Evolutionary conservation across 768 basidiomycete genomes (phyloP).

Genomic region (Gloeostereum incarnatum): DNA sequence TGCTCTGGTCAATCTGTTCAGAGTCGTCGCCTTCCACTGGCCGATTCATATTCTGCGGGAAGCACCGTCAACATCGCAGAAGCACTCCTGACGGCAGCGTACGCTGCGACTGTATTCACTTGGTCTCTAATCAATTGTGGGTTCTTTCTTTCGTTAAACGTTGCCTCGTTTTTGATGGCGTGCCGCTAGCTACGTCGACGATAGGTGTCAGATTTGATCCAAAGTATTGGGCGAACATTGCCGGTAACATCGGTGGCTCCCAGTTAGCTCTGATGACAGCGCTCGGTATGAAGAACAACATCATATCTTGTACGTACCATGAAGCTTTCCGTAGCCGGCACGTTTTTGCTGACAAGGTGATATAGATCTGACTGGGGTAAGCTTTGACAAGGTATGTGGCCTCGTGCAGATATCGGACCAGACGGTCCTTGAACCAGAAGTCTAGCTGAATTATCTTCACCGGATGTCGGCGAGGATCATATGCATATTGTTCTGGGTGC

Average conservation of each 20-base stretch:
- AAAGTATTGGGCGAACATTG: conserved; percentile 18
- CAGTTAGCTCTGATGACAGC: conserved; percentile 34
- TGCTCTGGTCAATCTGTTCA: conserved; percentile 16
- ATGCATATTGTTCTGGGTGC: conserved; percentile 27
- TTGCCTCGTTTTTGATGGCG: background rate
- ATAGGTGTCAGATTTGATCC: conserved; percentile 8
- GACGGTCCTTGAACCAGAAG: background rate
- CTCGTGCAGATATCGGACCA: too few relatives aligned
- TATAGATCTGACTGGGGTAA: conserved; percentile 28
- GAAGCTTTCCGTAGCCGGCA: too few relatives aligned
- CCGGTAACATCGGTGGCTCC: conserved; percentile 19
- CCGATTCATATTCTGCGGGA: conserved; percentile 15
- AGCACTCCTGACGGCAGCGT: conserved; percentile 15
- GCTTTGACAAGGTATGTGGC: conserved; percentile 14
- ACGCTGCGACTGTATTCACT: conserved; percentile 17
- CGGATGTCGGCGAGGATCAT: conserved; percentile 29
- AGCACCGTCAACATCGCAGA: conserved; percentile 21
- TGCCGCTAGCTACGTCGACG: conserved; percentile 11
- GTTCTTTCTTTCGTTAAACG: background rate
- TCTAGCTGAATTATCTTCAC: conserved; percentile 23
- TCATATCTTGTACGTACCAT: conserved; percentile 24
- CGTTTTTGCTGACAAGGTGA: background rate
- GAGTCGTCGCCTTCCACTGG: conserved; percentile 18
- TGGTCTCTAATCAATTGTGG: conserved; percentile 23
- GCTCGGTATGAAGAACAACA: conserved; percentile 41